phyloP scores from a whole-genome alignment of 371 early-diverging fungal species.

The Lichtheimia ornata region DNA sequence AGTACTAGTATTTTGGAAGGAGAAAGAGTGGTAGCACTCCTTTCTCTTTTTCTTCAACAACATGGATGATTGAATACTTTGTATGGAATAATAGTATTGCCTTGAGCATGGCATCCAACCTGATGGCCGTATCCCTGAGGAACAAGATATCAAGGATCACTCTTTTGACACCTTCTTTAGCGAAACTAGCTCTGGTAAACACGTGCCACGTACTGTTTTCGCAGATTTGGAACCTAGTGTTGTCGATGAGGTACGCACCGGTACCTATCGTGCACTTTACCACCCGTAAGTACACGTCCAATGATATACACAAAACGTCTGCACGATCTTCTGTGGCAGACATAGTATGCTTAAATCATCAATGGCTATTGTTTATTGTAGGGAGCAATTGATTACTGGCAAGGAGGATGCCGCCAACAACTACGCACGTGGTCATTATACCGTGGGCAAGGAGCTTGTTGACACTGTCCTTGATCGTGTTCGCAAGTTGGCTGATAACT shows the following conservation, averaged over 20 bases:
- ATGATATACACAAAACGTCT: no score
- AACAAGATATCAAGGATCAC: constrained; percentile 15
- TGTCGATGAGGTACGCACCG: constrained; percentile 94
- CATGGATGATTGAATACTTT: not conserved
- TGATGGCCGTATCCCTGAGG: constrained; percentile 78
- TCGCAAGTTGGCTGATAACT: constrained; percentile 97
- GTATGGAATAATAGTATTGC: constrained; percentile 61
- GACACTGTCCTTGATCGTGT: constrained; percentile 96
- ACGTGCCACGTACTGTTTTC: constrained; percentile 98
- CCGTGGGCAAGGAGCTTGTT: constrained; percentile 97
- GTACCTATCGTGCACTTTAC: constrained; percentile 95
- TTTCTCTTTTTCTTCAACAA: no score
- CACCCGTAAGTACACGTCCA: constrained; percentile 68
- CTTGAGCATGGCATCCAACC: constrained; percentile 92
- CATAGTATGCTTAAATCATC: not conserved
- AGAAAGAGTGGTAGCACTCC: not conserved
- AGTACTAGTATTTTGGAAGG: constrained; percentile 9
- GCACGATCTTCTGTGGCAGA: not conserved
- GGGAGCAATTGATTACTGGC: constrained; percentile 94
- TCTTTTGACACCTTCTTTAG: constrained; percentile 85
- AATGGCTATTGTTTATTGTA: not conserved
- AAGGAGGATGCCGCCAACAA: constrained; percentile 99
- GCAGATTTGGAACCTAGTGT: constrained; percentile 98
- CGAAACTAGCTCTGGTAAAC: constrained; percentile 95
- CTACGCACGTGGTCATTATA: constrained; percentile 99